Conservation (phyloP, 306 rosid species). For the Cyamopsis tetragonoloba region DNA sequence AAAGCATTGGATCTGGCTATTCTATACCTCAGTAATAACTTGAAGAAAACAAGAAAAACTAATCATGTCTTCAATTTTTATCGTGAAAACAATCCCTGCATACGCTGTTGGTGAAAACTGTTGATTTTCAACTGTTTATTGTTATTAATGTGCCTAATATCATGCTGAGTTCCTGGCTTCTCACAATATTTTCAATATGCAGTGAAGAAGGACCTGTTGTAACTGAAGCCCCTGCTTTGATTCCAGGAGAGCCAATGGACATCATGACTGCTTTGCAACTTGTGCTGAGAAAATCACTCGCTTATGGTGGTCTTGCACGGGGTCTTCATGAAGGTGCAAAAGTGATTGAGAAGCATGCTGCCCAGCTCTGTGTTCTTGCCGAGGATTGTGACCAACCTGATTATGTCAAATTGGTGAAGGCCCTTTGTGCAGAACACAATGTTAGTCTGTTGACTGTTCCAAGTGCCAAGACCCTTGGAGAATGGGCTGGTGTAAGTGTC, state of each 20-base stretch:
- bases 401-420: slow-evolving; percentile 75
- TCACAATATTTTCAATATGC: not conserved
- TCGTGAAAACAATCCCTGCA: not conserved
- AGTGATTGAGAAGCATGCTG: slow-evolving; percentile 77
- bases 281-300: slow-evolving; percentile 77
- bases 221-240: slow-evolving; percentile 17
- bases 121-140: no score
- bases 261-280: slow-evolving; percentile 64
- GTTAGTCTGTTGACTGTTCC: slow-evolving; percentile 69
- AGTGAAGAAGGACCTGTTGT: slow-evolving; percentile 28
- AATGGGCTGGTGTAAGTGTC: slow-evolving; percentile 86
- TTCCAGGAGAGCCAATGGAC: slow-evolving; percentile 42
- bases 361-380: slow-evolving; percentile 76
- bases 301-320: slow-evolving; percentile 68
- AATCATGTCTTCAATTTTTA: not conserved
- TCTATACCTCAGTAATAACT: no score
- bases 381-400: slow-evolving; percentile 87
- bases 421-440: slow-evolving; percentile 75
- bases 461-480: slow-evolving; percentile 82
- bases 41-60: not conserved
- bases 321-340: slow-evolving; percentile 84
- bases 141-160: no score
- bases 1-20: not conserved
- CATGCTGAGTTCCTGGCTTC: not conserved
- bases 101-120: not conserved